Evolutionary conservation across 306 rosid species (phyloP).

Genomic region (Quercus robur): DNA sequence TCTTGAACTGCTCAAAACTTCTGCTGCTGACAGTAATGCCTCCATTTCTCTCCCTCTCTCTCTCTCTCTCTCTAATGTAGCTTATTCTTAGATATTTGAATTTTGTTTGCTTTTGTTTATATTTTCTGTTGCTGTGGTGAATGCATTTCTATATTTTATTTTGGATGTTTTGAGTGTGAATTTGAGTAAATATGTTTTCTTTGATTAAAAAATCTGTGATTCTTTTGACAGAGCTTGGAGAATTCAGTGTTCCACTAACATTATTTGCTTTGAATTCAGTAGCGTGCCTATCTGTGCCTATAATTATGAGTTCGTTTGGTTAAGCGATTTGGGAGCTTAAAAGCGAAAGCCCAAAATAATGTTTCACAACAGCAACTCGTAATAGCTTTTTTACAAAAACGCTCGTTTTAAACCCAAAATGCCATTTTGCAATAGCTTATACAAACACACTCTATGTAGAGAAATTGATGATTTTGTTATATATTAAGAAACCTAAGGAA

Average conservation of each 20-base stretch:
- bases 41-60: not conserved
- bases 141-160: not conserved
- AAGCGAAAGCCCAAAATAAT: too few species aligned
- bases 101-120: not conserved
- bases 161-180: not conserved
- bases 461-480: too few species aligned
- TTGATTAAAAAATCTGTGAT: too few species aligned
- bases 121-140: not conserved
- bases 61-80: not conserved
- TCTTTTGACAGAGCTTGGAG: too few species aligned
- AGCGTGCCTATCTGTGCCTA: not conserved
- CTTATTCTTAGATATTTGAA: not conserved
- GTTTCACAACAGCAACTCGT: too few species aligned
- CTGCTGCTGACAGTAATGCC: conserved; percentile 70
- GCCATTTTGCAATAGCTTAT: too few species aligned
- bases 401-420: too few species aligned
- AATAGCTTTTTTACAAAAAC: too few species aligned
- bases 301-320: not conserved
- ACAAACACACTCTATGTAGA: too few species aligned
- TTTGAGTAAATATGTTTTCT: too few species aligned
- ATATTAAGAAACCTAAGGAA: not conserved
- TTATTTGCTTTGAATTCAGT: not conserved
- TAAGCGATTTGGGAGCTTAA: too few species aligned
- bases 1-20: conserved; percentile 89
- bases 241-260: not conserved